Base-by-base conservation (phyloP, 345 rosid genomes). In the Heritiera fomes region DNA sequence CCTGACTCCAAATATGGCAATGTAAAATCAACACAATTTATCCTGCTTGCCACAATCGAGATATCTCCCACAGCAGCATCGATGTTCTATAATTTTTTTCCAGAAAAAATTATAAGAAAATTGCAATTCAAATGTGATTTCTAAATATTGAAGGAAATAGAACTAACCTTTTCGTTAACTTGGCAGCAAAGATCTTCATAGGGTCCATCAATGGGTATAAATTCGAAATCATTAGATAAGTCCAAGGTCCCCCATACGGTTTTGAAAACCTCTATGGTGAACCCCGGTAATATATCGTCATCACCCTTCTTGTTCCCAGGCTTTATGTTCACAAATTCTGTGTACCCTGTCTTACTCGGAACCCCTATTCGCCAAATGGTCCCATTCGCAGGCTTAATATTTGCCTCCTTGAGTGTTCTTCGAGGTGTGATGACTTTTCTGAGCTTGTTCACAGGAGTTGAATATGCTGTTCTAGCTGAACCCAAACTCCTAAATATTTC, bases 1-100 rank as follows among this genome's bases (percentile, higher is more conserved):
- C 86, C 87, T 3, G 81, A 76, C 18, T 86, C 86, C n/a, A 82
- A 53, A 80, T 80, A 85, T 1, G 91, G 88, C 65, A 86, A 38
- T 2, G 90, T 83, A 75, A 84, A 89, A 52, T 86, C 90, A 3
- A 80, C 84, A 61, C 67, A 73, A 1, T n/a, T 7, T 12, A 75
- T 69, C 38, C 87, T 38, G 18, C 72, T 74, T 0, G 73, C 78
- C 63, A 77, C 62, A 13, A 85, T 81, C 32, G 86, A 73, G 63
- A 59, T 64, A 55, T 85, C 88, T n/a, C 86, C 86, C 13, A 85
- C 84, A 6, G 66, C 88, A 2, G 70, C 78, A 58, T 83, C 65
- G 23, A 65, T 76, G 4, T 47, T 30, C 84, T 78, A 40, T 15
- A 53, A n/a, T 4, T 43, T 43, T 13, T 41, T 10, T 7, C 69